Evolutionary conservation across 306 rosid species (phyloP), one percentile per base, ranked within the genome.

Genomic region (Lathyrus sativus): DNA sequence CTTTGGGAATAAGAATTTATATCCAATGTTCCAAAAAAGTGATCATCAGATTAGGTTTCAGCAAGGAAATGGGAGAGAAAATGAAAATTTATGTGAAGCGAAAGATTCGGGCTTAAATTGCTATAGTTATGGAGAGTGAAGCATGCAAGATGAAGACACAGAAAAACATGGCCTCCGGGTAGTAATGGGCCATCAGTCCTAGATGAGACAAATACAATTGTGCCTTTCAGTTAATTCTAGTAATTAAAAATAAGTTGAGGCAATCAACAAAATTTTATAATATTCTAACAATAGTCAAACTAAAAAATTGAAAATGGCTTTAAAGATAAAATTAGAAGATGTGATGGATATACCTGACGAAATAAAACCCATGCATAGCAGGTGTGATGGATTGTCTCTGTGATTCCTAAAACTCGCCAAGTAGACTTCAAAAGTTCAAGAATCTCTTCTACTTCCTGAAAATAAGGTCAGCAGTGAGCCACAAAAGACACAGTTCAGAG

Each of bases 331-430:
- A 58, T 38, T 46, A 51, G 57, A 70, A 54, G 61, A 55, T 64
- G 67, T 50, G 38, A 39, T 11, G 50, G 45, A 13, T 70, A 62
- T 81, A 93, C 99, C 97, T 93, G 99, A 57, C 96, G 97, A 79
- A 90, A 90, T 71, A 93, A 79, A 67, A 93, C 96, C 99, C 99
- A 93, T 72, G 95, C 93, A 86, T 83, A 90, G 83, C 97, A 86
- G 61, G 99, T 90, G 72, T 76, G 77, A 79, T 93, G 99, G 61
- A 93, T 86, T 73, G 99, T 93, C 95, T 93, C 99, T 7, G 89
- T 88, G 76, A 93, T 86, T 57, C 99, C 99, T 74, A 93, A 84
- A 80, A 93, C 92, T 76, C 96, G 96, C 99, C 99, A 93, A 37
- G 99, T 88, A 9, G 97, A 93, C 89, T 88, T 93, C 74, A 93